Conservation (phyloP, 805 yeast genomes). For the Candida andamanensis region DNA sequence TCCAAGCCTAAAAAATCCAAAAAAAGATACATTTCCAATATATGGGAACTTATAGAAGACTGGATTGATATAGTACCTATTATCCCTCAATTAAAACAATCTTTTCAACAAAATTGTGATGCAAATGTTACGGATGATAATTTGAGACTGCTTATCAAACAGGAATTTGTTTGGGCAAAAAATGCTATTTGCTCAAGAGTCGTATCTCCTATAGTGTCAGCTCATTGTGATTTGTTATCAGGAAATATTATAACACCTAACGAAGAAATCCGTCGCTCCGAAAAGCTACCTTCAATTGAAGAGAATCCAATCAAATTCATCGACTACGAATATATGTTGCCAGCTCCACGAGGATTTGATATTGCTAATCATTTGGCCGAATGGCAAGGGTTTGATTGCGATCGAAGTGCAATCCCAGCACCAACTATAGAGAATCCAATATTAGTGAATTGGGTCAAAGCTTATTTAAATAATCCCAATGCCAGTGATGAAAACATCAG, state of each 20-base stretch:
- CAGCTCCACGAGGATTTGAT: slow-evolving; percentile 70
- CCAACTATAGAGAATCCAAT: slow-evolving; percentile 41
- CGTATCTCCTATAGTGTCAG: slow-evolving; percentile 53
- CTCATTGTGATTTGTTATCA: slow-evolving; percentile 69
- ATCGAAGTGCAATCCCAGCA: slow-evolving; percentile 51
- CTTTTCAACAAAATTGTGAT: slow-evolving; percentile 32
- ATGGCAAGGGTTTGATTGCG: slow-evolving; percentile 81
- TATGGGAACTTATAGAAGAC: slow-evolving; percentile 56
- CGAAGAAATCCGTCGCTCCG: slow-evolving; percentile 11
- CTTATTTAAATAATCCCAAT: slow-evolving; percentile 41
- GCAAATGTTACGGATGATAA: slow-evolving; percentile 18
- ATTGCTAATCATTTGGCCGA: slow-evolving; percentile 72
- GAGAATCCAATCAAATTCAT: slow-evolving; percentile 51
- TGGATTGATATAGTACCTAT: slow-evolving; percentile 65
- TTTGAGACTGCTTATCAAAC: slow-evolving; percentile 33
- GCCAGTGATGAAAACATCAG: slow-evolving; percentile 32
- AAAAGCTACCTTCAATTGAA: slow-evolving; percentile 14
- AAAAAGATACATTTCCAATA: slow-evolving; percentile 33
- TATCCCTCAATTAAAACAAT: slow-evolving; percentile 31
- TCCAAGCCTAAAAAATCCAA: slow-evolving; percentile 12
- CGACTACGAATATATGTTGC: slow-evolving; percentile 69
- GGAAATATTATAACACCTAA: slow-evolving; percentile 66
- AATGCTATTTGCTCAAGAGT: slow-evolving; percentile 15
- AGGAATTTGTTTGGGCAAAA: slow-evolving; percentile 55
- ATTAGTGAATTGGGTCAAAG: slow-evolving; percentile 53